Evolutionary conservation across 306 rosid genomes (phyloP), one percentile per base, ranked within the genome.

Genomic region (Betula pendula): DNA sequence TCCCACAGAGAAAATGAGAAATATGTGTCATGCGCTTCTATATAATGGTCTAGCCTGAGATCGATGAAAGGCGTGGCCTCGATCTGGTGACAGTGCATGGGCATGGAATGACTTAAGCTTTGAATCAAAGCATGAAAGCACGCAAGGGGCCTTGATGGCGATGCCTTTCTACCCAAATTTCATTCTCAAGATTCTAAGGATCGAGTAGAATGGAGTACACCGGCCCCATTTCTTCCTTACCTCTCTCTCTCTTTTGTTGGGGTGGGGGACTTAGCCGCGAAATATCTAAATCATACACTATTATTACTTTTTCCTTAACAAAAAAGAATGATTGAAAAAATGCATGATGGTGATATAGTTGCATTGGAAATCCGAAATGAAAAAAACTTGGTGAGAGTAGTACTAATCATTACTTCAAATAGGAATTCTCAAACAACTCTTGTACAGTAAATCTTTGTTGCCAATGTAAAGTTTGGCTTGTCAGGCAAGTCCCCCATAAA

Each of bases 151-250:
- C 68, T 68, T 81, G 96, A 90, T 80, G 85, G 74, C 10, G 88
- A 90, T 80, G 75, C 80, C 58, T 90, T 88, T 90, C 88, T 87
- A 88, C 88, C 89, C 82, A 86, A 66, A 68, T 87, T 85, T 87
- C 83, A 65, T 47, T 75, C 76, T 79, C 83, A 86, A 86, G 87
- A 80, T 80, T 73, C 78, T 84, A 22, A 33, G 29, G 11, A 35
- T 8, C 2, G 44, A 27, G 24, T 50, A 50, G n/a, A 50, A 50
- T 50, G 7, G 31, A 40, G 10, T 56, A 27, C 51, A 70, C 11
- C 53, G 59, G 38, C 8, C 59, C 74, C 44, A 27, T 24, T 56
- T 56, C 59, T 17, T 52, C 59, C 63, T 56, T 11, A 56, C 16
- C 60, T 27, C 72, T 43, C 17, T 13, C 52, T 15, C 10, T 45